Percentiles rank a stretch among this genome's conserved stretches.
Conservation (phyloP, 1,284 basidiomycete genomes). For the Trichosporon asahii region DNA sequence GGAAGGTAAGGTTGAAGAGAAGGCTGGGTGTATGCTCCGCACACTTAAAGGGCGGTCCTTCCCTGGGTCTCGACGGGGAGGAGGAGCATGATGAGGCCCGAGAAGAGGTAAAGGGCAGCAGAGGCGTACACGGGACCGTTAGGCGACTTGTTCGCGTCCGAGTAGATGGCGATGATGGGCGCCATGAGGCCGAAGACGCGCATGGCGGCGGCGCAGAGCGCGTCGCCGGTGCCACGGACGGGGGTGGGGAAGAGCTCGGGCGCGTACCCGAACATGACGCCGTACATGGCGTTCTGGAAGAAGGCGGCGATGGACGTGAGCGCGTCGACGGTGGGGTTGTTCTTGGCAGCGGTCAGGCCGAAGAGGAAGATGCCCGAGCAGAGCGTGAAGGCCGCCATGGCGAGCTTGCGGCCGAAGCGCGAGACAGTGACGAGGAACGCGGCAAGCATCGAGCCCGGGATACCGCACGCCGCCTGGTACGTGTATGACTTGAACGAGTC, state of each 20-base stretch:
- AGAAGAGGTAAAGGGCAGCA: conserved; percentile 58
- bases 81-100: conserved; percentile 54
- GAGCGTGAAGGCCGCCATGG: conserved; percentile 57
- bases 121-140: conserved; percentile 61
- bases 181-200: conserved; percentile 58
- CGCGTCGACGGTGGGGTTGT: conserved; percentile 55
- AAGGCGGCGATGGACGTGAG: conserved; percentile 59
- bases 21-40: not conserved
- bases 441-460: conserved; percentile 62
- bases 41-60: conserved; percentile 29
- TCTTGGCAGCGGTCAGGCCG: conserved; percentile 60
- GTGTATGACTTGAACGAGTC: conserved; percentile 58
- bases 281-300: conserved; percentile 56
- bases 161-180: conserved; percentile 37
- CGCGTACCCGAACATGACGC: conserved; percentile 61
- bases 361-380: conserved; percentile 61
- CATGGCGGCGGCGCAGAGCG: conserved; percentile 58
- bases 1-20: not conserved
- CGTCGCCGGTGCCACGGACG: conserved; percentile 64
- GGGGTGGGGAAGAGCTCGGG: conserved; percentile 66
- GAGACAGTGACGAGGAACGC: conserved; percentile 59
- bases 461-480: conserved; percentile 54
- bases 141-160: conserved; percentile 27
- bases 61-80: conserved; percentile 61
- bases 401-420: conserved; percentile 57